phyloP scores from a whole-genome alignment of 2,329 filamentous ascomycete genomes.

The Tolypocladium pustulatum region DNA sequence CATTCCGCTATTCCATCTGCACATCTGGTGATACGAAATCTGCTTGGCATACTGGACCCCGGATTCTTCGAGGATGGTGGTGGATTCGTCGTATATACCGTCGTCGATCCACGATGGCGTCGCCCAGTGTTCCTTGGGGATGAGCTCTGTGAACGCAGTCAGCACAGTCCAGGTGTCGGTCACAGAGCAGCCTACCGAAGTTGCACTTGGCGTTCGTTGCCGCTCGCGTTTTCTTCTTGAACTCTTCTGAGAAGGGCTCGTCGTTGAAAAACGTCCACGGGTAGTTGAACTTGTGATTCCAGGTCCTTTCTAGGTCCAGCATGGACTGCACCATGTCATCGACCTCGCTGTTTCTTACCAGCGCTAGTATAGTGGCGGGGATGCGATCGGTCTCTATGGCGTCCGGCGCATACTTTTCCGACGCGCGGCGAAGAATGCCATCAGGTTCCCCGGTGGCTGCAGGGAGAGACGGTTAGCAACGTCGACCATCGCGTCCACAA shows the following conservation, averaged over 20 bases:
- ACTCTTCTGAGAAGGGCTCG: conserved; percentile 83
- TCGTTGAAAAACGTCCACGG: conserved; percentile 99
- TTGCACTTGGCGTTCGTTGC: conserved; percentile 79
- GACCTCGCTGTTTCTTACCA: conserved; percentile 88
- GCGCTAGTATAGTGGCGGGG: conserved; percentile 82
- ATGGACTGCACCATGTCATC: conserved; percentile 78
- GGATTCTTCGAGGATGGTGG: conserved; percentile 70
- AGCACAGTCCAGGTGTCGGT: not conserved
- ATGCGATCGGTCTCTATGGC: conserved; percentile 71
- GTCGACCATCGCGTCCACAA: not conserved
- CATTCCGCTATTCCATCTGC: conserved; percentile 94
- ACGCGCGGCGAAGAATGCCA: conserved; percentile 62
- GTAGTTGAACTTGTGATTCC: conserved; percentile 99
- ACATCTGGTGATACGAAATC: conserved; percentile 97
- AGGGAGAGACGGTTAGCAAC: conserved; percentile 7
- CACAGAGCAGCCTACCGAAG: conserved; percentile 53
- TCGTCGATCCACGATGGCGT: conserved; percentile 85
- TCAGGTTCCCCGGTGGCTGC: conserved; percentile 75
- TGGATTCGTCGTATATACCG: conserved; percentile 76
- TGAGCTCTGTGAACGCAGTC: conserved; percentile 48
- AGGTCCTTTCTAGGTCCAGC: conserved; percentile 83
- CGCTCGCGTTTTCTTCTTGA: conserved; percentile 71
- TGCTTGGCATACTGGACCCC: conserved; percentile 84
- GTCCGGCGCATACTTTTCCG: conserved; percentile 67
- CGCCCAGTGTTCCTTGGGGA: conserved; percentile 93